phyloP scores from a whole-genome alignment of 306 rosid species.

The apple (Malus domestica) region ASM211411v1 NC_041793.1:32343001-32343500 shows the following conservation, averaged over 20 bases:
- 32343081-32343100: not conserved
- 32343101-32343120: not conserved
- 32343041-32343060: not conserved
- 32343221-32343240: slow-evolving; percentile 66
- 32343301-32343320: slow-evolving; percentile 57
- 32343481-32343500: not conserved
- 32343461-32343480: not conserved
- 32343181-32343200: not conserved
- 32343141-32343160: not conserved
- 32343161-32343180: not conserved
- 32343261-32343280: slow-evolving; percentile 82
- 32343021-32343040: not conserved
- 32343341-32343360: not conserved
- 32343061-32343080: not conserved
- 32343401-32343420: not conserved
- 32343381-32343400: not conserved
- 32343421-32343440: not conserved
- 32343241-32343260: slow-evolving; percentile 74
- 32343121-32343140: not conserved
- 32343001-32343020: not conserved
- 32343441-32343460: not conserved
- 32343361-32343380: not conserved
- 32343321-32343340: not conserved
- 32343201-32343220: slow-evolving; percentile 14
- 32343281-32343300: slow-evolving; percentile 82